phyloP scores from a whole-genome alignment of 192 early-diverging fungal genomes.

The Podila clonocystis region DNA sequence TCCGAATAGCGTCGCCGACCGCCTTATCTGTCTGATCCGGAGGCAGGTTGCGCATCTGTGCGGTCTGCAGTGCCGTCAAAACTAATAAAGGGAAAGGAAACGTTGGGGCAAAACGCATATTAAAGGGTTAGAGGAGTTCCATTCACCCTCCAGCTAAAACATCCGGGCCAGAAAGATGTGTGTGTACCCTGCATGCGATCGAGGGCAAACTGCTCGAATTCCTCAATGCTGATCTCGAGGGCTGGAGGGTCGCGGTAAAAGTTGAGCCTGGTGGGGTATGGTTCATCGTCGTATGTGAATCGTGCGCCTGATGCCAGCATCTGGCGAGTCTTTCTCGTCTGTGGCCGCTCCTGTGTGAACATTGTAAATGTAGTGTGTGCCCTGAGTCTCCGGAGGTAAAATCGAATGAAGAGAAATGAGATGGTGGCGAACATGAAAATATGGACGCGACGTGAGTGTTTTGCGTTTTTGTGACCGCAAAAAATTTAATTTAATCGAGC shows the following conservation, averaged over 20 bases:
- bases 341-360: conserved; percentile 19
- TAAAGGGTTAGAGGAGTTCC: background rate
- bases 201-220: conserved; percentile 80
- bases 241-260: conserved; percentile 74
- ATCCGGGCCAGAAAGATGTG: background rate
- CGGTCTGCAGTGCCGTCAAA: conserved; percentile 84
- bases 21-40: conserved; percentile 66
- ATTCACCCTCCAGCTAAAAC: too few relatives aligned
- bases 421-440: background rate
- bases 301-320: conserved; percentile 15
- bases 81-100: conserved; percentile 53
- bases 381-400: background rate
- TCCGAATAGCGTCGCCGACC: conserved; percentile 59
- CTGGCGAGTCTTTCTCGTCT: conserved; percentile 20
- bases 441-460: background rate
- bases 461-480: background rate
- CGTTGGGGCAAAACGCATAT: background rate
- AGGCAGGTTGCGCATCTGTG: conserved; percentile 73
- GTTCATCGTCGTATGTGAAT: conserved; percentile 21
- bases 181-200: conserved; percentile 73
- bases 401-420: background rate
- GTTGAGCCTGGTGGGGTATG: conserved; percentile 64
- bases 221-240: conserved; percentile 71
- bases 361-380: conserved; percentile 10
- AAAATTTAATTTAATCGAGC: background rate